Evolutionary conservation across 257 asterid species (phyloP), one percentile per base, ranked within the genome.

Genomic region (Verbena officinalis): DNA sequence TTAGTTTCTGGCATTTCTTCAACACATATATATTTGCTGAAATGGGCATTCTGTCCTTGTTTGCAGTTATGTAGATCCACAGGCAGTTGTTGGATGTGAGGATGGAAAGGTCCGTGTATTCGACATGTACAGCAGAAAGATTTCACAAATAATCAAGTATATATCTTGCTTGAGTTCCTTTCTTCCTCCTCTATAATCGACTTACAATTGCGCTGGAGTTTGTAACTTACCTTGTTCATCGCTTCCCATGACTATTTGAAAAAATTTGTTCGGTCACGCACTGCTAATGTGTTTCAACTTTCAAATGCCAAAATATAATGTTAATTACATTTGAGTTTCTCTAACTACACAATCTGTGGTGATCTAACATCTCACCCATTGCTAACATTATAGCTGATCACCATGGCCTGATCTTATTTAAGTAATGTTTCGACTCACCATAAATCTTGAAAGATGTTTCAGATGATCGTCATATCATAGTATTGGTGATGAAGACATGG

Each of bases 51-150:
- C 50, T 30, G 39, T 21, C 44, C 17, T 48, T 67, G 46, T 74
- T 52, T 80, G 79, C 83, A 91, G 98, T 73, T 93, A 87, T 58
- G 86, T 81, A 67, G 99, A 93, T 73, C 99, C 99, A 39, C 91
- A 75, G 65, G 97, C 99, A 27, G 95, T 86, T 64, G 83, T 93
- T 69, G 99, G 99, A 65, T 81, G 96, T 61, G 95, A 87, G 73
- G 97, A 93, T 70, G 99, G 99, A 48, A 93, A 80, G 79, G 92
- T 76, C 73, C 95, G 90, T 31, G 83, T 93, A 52, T 93, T 84
- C 80, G 99, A 93, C 82, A 83, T 93, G 93, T 93, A 93, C 78
- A 93, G 97, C 86, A 73, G 94, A 76, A 93, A 83, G 67, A 72
- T 86, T 73, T 86, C 97, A 62, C 93, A 84, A 46, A 86, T 93